Evolutionary conservation across 345 rosid genomes (phyloP), one percentile per base, ranked within the genome.

Genomic region (Hypericum perforatum): DNA sequence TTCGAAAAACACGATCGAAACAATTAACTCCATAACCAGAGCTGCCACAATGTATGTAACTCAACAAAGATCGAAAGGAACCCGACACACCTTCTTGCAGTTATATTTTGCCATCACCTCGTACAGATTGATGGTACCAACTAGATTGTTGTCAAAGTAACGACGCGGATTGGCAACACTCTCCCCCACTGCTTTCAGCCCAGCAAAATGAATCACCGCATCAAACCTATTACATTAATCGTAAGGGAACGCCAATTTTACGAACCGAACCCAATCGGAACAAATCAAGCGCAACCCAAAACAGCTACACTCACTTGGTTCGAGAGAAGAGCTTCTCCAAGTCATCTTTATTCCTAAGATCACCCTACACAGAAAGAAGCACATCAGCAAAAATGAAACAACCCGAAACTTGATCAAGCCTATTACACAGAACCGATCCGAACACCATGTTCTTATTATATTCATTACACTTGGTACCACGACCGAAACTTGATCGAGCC

Each of bases 151-250:
- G 48, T 87, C 94, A 54, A 87, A 87, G 61, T 92, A 92, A 41
- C 90, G 82, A 10, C 80, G 82, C 55, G 96, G 98, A 52, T 79
- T 61, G 7, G 49, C 76, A 58, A 87, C 86, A 57, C 96, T 92
- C 70, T 87, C 98, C 7, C 86, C 85, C 38, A 90, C 97, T 37
- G 97, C 95, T 74, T 92, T 87, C 29, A 82, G 82, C 48, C 95
- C 96, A 72, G 94, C 98, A 68, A 86, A 86, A 60, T 92, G 98
- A 53, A 92, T 85, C 70, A 92, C 98, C 8, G 94, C 96, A 73
- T 92, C 90, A 64, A 76, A 87, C 65, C 96, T 87, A 71, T 60
- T 42, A 32, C 59, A 62, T 47, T 6, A 39, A 57, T 59, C 49
- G 16, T 13, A n/a, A 37, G 53, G 7, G 63, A 8, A 43, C 49